These are phyloP conservation scores for Flaveria brownii DNA, from an alignment of 129 eudicot genomes.

Conservation along the genomic window DNA sequence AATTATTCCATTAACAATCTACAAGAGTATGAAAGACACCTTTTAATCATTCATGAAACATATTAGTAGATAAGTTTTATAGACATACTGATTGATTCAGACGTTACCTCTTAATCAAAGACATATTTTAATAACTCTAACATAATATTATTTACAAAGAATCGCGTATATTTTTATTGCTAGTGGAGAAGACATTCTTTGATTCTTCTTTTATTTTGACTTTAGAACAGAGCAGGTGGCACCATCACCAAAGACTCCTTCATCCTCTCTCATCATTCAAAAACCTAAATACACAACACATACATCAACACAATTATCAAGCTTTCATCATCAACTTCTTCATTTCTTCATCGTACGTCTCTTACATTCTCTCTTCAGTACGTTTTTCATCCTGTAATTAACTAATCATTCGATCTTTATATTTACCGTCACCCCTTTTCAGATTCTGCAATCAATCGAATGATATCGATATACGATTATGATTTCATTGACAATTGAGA, in stretches of 20 bases:
- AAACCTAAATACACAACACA: constrained; percentile 15
- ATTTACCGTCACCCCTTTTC: neutral
- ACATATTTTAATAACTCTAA: too few species aligned
- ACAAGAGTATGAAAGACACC: too few species aligned
- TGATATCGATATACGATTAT: neutral
- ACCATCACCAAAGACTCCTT: constrained; percentile 24
- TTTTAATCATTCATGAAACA: too few species aligned
- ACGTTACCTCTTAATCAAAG: too few species aligned
- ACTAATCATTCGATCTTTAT: neutral
- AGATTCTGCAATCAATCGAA: constrained; percentile 19
- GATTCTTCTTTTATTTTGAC: constrained; percentile 21
- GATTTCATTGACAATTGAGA: neutral
- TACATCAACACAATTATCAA: constrained; percentile 1
- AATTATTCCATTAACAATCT: too few species aligned
- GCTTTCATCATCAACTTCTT: constrained; percentile 4
- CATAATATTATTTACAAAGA: too few species aligned
- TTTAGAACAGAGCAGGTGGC: constrained; percentile 36
- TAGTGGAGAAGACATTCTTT: constrained; percentile 28
- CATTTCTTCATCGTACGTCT: constrained; percentile 18
- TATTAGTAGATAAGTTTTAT: too few species aligned
- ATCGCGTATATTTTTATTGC: neutral
- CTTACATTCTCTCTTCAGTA: neutral
- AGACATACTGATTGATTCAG: too few species aligned
- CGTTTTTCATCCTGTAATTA: neutral
- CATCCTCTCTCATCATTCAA: neutral